Evolutionary conservation across 768 basidiomycete species (phyloP).

Genomic region (Cyclocybe cylindracea): DNA sequence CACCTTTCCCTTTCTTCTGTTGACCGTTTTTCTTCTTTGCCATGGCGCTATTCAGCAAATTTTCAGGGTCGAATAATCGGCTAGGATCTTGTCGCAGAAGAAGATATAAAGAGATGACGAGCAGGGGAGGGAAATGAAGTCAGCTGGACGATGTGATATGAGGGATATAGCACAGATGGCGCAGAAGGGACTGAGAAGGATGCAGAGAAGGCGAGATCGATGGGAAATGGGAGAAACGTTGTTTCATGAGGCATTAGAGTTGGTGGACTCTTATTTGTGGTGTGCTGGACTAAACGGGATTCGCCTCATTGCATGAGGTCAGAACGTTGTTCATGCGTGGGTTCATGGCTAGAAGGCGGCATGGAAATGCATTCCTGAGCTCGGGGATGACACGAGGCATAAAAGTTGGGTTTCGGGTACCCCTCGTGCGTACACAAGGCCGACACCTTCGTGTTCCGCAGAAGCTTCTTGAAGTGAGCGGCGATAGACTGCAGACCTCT

Average conservation of each 20-base stretch:
- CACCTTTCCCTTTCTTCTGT: conserved; percentile 4
- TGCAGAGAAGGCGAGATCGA: conserved; percentile 1
- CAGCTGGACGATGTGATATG: not conserved
- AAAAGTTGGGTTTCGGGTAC: too few relatives aligned
- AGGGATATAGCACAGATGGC: not conserved
- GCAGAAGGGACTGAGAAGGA: not conserved
- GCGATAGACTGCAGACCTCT: too few relatives aligned
- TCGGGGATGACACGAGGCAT: not conserved
- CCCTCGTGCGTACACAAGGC: too few relatives aligned
- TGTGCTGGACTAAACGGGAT: conserved; percentile 12
- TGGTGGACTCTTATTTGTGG: not conserved
- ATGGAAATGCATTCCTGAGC: too few relatives aligned
- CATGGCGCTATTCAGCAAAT: not conserved
- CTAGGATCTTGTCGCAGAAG: not conserved
- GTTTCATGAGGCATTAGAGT: conserved; percentile 6
- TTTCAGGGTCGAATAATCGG: not conserved
- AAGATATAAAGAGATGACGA: conserved; percentile 2
- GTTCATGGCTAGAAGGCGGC: not conserved
- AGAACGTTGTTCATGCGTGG: conserved; percentile 17
- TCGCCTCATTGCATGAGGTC: conserved; percentile 19
- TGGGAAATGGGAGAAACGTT: conserved; percentile 6
- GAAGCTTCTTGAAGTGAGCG: too few relatives aligned
- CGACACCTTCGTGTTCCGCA: too few relatives aligned
- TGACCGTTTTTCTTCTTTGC: conserved; percentile 1
- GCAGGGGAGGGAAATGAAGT: not conserved